Evolutionary conservation across 2,329 filamentous ascomycete species (phyloP).

Genomic region (Fusarium sp.): DNA sequence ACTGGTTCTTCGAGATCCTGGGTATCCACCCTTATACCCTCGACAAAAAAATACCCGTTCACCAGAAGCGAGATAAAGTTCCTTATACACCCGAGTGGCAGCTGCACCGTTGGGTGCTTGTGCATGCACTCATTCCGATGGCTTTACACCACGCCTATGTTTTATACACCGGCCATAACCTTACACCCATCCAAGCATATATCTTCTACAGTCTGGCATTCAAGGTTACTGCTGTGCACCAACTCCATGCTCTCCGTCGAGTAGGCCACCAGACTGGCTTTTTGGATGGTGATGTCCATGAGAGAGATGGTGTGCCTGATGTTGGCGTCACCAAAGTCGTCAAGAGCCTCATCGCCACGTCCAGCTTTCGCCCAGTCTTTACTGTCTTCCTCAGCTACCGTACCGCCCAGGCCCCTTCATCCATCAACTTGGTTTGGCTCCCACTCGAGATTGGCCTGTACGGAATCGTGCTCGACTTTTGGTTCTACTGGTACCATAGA

Average conservation of each 20-base stretch:
- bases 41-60: neutral
- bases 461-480: constrained; percentile 17
- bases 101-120: neutral
- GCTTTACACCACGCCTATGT: neutral
- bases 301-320: neutral
- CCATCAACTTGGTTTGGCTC: neutral
- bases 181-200: neutral
- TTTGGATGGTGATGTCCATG: neutral
- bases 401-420: neutral
- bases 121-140: neutral
- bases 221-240: neutral
- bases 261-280: neutral
- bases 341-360: neutral
- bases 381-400: neutral
- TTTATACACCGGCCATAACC: neutral
- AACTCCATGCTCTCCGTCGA: neutral
- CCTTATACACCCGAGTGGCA: neutral
- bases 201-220: neutral
- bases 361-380: neutral
- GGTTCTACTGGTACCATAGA: constrained; percentile 23
- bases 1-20: neutral
- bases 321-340: neutral
- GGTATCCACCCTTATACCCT: neutral
- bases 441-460: constrained; percentile 8
- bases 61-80: neutral